phyloP scores from a whole-genome alignment of 257 asterid species.

The Nyctanthes arbortristis region DNA sequence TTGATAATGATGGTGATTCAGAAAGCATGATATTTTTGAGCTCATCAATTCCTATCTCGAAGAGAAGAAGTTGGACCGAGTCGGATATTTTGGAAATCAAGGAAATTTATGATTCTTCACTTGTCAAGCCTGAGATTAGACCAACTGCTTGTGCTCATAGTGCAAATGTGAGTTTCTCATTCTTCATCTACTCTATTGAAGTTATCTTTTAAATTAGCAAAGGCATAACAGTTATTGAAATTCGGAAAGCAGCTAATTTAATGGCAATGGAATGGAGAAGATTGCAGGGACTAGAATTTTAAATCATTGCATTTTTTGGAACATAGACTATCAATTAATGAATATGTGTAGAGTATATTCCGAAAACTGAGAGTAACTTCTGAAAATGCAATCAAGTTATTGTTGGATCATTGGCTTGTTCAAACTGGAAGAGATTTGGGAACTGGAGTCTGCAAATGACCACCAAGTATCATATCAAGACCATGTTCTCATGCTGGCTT shows the following conservation, averaged over 20 bases:
- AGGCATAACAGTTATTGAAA: neutral
- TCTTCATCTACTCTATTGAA: neutral
- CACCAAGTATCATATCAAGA: neutral
- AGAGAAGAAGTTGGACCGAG: slow-evolving; percentile 75
- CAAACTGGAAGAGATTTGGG: neutral
- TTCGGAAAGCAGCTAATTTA: neutral
- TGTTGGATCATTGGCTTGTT: neutral
- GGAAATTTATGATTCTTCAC: slow-evolving; percentile 58
- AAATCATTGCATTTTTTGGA: too few species aligned
- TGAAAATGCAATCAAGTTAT: neutral
- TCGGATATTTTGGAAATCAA: slow-evolving; percentile 52
- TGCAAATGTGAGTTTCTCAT: slow-evolving; percentile 45
- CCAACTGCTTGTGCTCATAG: slow-evolving; percentile 43
- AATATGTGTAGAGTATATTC: too few species aligned
- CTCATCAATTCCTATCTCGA: slow-evolving; percentile 31
- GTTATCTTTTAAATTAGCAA: neutral
- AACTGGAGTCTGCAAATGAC: neutral
- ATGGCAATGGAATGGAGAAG: neutral
- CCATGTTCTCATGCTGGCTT: neutral
- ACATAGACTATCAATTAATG: neutral
- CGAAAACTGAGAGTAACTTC: too few species aligned
- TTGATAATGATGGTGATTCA: slow-evolving; percentile 50
- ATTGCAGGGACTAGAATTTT: neutral
- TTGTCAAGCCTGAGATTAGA: slow-evolving; percentile 40
- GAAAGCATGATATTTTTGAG: slow-evolving; percentile 43